phyloP scores from a whole-genome alignment of 2,329 filamentous ascomycete genomes.

The Fusarium albidum region DNA sequence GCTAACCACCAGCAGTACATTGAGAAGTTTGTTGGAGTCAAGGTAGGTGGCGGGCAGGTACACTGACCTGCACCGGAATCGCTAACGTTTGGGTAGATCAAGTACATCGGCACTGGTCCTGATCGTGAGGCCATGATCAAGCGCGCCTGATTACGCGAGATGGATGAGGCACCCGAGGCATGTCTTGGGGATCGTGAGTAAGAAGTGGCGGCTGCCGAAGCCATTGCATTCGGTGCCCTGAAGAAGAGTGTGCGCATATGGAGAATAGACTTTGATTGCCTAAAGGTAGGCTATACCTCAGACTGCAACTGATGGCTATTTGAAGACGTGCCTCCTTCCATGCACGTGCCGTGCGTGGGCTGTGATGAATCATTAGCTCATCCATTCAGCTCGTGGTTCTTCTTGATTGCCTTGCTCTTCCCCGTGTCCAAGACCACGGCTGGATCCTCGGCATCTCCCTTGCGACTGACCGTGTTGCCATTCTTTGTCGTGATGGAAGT shows the following conservation, averaged over 20 bases:
- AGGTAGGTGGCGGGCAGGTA: slow-evolving; percentile 42
- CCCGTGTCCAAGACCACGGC: slow-evolving; percentile 53
- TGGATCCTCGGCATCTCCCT: slow-evolving; percentile 51
- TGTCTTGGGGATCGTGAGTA: slow-evolving; percentile 18
- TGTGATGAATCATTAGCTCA: neutral
- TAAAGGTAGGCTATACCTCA: slow-evolving; percentile 18
- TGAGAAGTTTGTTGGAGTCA: slow-evolving; percentile 70
- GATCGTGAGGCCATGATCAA: slow-evolving; percentile 70
- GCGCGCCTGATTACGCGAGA: slow-evolving; percentile 32
- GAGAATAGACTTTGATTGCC: slow-evolving; percentile 21
- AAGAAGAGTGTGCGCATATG: slow-evolving; percentile 17
- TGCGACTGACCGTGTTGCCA: slow-evolving; percentile 51
- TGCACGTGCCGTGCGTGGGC: slow-evolving; percentile 7
- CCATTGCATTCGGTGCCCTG: slow-evolving; percentile 20
- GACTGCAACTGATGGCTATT: slow-evolving; percentile 17
- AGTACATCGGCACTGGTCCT: slow-evolving; percentile 73
- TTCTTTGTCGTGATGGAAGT: slow-evolving; percentile 49
- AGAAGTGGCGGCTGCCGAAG: slow-evolving; percentile 19
- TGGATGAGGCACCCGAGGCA: slow-evolving; percentile 16
- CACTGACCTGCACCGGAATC: slow-evolving; percentile 16
- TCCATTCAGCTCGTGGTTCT: slow-evolving; percentile 49
- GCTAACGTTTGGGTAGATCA: slow-evolving; percentile 48
- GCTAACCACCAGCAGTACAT: slow-evolving; percentile 55
- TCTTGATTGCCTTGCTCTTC: slow-evolving; percentile 53
- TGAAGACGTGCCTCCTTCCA: slow-evolving; percentile 19